These are phyloP conservation scores for Entomortierella lignicola DNA, from an alignment of 192 early-diverging fungal species.

Conservation along the genomic window DNA sequence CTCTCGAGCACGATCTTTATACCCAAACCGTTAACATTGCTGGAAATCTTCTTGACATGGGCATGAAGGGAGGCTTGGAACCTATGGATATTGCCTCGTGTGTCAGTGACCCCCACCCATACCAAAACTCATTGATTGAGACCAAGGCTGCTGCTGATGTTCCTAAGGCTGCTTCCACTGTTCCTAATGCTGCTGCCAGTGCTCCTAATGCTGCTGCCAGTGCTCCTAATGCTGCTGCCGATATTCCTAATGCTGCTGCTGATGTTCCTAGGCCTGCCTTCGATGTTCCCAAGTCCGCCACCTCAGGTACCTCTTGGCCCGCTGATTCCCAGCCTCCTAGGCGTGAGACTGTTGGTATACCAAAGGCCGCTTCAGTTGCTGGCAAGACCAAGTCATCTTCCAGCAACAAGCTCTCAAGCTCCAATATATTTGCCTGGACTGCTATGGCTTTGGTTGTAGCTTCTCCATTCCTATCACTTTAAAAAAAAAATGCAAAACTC, in stretches of 20 bases:
- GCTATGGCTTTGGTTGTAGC: constrained; percentile 24
- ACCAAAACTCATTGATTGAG: constrained; percentile 41
- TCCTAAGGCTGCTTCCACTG: background rate
- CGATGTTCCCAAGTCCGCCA: too few species aligned
- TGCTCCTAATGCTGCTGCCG: too few species aligned
- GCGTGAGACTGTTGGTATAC: too few species aligned
- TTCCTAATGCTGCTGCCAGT: background rate
- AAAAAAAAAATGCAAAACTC: constrained; percentile 8
- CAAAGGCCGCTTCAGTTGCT: too few species aligned
- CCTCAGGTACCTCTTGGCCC: too few species aligned
- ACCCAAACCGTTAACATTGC: constrained; percentile 61
- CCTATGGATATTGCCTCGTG: constrained; percentile 52
- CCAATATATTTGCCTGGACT: constrained; percentile 7
- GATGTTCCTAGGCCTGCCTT: too few species aligned
- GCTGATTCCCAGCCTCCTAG: too few species aligned
- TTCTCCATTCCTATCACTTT: constrained; percentile 22
- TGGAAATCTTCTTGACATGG: constrained; percentile 45
- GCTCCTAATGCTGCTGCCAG: background rate
- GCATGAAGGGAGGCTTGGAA: constrained; percentile 44
- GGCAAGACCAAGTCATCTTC: too few species aligned
- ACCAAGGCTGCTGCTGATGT: constrained; percentile 12
- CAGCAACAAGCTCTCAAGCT: constrained; percentile 8
- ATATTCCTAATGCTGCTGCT: too few species aligned
- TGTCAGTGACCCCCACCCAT: constrained; percentile 38
- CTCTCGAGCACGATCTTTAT: constrained; percentile 66